Conservation (phyloP, 1,284 basidiomycete genomes). For the Fomitopsis betulina region DNA sequence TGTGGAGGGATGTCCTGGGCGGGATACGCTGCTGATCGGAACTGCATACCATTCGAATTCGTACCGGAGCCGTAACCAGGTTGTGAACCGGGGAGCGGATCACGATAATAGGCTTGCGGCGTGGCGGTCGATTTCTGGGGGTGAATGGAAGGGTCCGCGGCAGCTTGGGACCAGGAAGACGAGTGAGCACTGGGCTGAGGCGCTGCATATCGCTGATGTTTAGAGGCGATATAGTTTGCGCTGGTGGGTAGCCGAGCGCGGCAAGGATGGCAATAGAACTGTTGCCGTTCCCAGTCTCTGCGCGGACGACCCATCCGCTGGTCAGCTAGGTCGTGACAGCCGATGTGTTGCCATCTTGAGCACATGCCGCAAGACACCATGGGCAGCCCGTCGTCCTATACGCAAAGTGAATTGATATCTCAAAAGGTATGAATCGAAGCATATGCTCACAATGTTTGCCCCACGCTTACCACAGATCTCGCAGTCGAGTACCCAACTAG, state of each 20-base stretch:
- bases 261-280: slow-evolving; percentile 56
- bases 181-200: slow-evolving; percentile 11
- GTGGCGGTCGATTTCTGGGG: slow-evolving; percentile 10
- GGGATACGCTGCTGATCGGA: slow-evolving; percentile 14
- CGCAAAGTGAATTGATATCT: neutral
- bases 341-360: slow-evolving; percentile 79
- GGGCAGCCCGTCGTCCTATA: slow-evolving; percentile 68
- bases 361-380: slow-evolving; percentile 80
- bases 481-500: slow-evolving; percentile 79
- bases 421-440: neutral
- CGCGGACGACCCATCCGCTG: slow-evolving; percentile 47
- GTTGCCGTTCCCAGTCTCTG: slow-evolving; percentile 69
- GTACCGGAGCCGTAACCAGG: neutral
- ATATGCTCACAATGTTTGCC: slow-evolving; percentile 55
- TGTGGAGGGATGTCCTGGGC: slow-evolving; percentile 8
- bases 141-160: slow-evolving; percentile 5
- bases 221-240: slow-evolving; percentile 7
- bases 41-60: slow-evolving; percentile 14
- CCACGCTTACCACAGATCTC: slow-evolving; percentile 74
- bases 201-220: slow-evolving; percentile 6
- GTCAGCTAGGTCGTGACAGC: slow-evolving; percentile 70
- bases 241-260: slow-evolving; percentile 14
- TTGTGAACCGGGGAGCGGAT: neutral
- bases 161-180: slow-evolving; percentile 11
- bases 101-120: slow-evolving; percentile 3